Conservation (phyloP, 2,329 filamentous ascomycete genomes). For the Colletotrichum viniferum region DNA sequence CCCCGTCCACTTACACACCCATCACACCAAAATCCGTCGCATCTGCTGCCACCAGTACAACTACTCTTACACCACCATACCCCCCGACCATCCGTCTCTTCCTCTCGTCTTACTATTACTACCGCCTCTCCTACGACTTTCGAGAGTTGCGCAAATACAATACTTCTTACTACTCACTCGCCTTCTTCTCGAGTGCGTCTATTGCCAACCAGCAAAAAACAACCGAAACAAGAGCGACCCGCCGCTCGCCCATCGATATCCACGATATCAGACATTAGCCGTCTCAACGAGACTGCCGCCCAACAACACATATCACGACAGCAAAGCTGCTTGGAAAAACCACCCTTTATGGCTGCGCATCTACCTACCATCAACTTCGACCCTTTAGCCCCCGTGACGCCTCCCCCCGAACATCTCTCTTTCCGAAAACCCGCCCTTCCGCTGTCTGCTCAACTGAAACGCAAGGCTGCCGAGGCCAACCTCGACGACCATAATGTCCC, state of each 20-base stretch:
- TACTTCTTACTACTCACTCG: neutral
- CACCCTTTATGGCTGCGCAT: conserved; percentile 19
- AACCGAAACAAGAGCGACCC: neutral
- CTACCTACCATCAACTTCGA: conserved; percentile 29
- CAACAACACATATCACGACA: neutral
- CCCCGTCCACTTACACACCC: conserved; percentile 1
- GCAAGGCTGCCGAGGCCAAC: conserved; percentile 19
- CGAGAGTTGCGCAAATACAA: neutral
- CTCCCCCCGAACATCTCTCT: conserved; percentile 40
- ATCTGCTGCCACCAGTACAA: neutral
- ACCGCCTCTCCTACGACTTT: neutral
- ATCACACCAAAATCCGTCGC: neutral
- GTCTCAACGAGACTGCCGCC: neutral
- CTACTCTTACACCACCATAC: neutral
- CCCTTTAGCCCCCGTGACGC: conserved; percentile 40
- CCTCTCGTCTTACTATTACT: neutral
- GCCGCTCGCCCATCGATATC: neutral
- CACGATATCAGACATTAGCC: neutral
- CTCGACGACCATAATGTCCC: conserved; percentile 1
- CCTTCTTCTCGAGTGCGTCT: neutral
- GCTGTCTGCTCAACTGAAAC: conserved; percentile 20
- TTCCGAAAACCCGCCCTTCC: conserved; percentile 28
- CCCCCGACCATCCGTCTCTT: neutral
- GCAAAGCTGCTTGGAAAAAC: neutral
- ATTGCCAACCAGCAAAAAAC: neutral